These are phyloP conservation scores for Russula sp. DNA, from an alignment of 768 basidiomycete genomes.

Conservation along the genomic window DNA sequence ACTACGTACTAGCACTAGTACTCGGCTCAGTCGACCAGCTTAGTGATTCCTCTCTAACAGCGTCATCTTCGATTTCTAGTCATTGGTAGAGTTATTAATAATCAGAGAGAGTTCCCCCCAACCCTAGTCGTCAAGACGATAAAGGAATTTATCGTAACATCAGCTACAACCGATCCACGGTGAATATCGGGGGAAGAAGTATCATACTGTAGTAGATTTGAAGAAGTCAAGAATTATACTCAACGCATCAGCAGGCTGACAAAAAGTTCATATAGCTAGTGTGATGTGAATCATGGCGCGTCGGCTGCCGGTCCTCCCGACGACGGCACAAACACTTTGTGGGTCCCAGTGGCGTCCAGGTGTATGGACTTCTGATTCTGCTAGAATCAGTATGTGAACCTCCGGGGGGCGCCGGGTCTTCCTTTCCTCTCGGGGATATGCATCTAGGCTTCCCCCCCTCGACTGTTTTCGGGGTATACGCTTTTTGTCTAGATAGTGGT, in stretches of 20 bases:
- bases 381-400: background rate
- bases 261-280: background rate
- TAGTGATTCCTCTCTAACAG: background rate
- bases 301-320: background rate
- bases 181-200: too few relatives aligned
- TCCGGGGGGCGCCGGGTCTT: background rate
- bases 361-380: too few relatives aligned
- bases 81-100: background rate
- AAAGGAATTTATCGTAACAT: background rate
- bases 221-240: background rate
- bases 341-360: background rate
- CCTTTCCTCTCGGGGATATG: background rate
- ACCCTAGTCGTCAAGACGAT: constrained; percentile 15
- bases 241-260: background rate
- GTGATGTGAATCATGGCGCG: background rate
- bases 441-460: background rate
- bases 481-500: too few relatives aligned
- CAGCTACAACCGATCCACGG: background rate
- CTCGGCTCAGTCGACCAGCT: too few relatives aligned
- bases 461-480: too few relatives aligned
- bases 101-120: background rate
- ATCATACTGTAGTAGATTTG: background rate
- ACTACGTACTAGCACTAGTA: too few relatives aligned
- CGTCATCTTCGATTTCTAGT: background rate
- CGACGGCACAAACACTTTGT: background rate